A percentile compares a stretch with the other conserved stretches of the same genome.
phyloP scores from a whole-genome alignment of 805 yeast genomes.

The Lachancea quebecensis region DNA sequence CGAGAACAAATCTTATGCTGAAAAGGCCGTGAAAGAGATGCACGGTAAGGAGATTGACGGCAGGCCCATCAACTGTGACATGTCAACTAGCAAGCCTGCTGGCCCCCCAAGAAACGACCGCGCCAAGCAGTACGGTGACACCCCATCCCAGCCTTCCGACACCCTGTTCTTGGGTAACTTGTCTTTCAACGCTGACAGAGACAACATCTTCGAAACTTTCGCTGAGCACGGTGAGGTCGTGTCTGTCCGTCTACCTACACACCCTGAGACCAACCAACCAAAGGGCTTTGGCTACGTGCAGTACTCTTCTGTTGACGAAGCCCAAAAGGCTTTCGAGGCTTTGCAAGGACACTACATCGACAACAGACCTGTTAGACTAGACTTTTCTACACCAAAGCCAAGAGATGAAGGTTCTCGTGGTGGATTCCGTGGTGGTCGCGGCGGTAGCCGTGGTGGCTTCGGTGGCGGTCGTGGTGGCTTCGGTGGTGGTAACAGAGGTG shows the following conservation, averaged over 20 bases:
- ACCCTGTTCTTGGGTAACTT: conserved; percentile 94
- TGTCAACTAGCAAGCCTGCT: conserved; percentile 78
- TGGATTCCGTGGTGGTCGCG: conserved; percentile 40
- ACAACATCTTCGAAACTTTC: conserved; percentile 64
- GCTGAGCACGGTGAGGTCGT: conserved; percentile 74
- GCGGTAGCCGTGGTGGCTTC: conserved; percentile 25
- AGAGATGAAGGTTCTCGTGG: conserved; percentile 35
- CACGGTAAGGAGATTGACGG: conserved; percentile 97
- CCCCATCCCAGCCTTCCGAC: conserved; percentile 87
- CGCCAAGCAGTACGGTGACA: conserved; percentile 86
- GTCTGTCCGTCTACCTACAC: conserved; percentile 93
- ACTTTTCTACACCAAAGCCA: conserved; percentile 88
- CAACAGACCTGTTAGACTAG: conserved; percentile 92
- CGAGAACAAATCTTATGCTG: conserved; percentile 67
- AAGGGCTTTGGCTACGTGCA: conserved; percentile 99
- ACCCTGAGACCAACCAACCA: conserved; percentile 97
- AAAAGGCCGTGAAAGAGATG: conserved; percentile 74
- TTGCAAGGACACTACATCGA: conserved; percentile 83
- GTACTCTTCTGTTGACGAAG: conserved; percentile 79
- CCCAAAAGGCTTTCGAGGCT: conserved; percentile 79
- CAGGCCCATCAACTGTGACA: conserved; percentile 88
- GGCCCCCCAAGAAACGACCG: conserved; percentile 58
- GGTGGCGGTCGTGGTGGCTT: conserved; percentile 27
- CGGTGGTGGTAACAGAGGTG: conserved; percentile 27
- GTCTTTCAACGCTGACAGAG: conserved; percentile 84